Conservation (phyloP, 495 filamentous ascomycete species). For the Aspergillus haitiensis region DNA sequence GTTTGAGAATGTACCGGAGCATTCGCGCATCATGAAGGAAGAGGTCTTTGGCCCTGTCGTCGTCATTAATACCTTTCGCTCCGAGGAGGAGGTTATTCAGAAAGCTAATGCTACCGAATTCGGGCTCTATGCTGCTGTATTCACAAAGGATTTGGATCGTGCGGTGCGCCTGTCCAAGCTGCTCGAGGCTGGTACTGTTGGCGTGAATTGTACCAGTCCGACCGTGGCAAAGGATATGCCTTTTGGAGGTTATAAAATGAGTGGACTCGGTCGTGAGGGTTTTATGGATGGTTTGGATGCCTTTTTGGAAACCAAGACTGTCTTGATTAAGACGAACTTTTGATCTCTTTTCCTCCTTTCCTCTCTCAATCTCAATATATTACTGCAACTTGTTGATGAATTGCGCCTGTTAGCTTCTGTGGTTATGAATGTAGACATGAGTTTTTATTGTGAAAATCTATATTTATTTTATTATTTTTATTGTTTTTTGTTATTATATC, state of each 20-base stretch:
- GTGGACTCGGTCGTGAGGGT: slow-evolving; percentile 76
- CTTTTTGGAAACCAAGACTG: slow-evolving; percentile 52
- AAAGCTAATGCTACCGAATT: slow-evolving; percentile 83
- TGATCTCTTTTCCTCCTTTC: background rate
- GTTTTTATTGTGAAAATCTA: no score
- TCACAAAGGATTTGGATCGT: slow-evolving; percentile 72
- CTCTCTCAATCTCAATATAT: no score
- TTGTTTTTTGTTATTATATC: no score
- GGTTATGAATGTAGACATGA: no score
- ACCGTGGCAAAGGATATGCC: slow-evolving; percentile 62
- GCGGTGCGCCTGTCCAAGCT: slow-evolving; percentile 34
- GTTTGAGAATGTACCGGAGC: slow-evolving; percentile 65
- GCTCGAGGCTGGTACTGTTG: slow-evolving; percentile 65
- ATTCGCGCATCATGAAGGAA: slow-evolving; percentile 62
- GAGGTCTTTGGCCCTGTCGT: slow-evolving; percentile 90
- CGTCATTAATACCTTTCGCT: slow-evolving; percentile 74
- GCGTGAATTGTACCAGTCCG: slow-evolving; percentile 75
- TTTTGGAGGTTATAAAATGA: slow-evolving; percentile 91
- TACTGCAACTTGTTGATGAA: no score
- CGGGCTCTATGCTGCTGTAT: slow-evolving; percentile 78
- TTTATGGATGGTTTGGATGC: slow-evolving; percentile 46
- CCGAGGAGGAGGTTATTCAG: slow-evolving; percentile 74
- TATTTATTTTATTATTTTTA: no score
- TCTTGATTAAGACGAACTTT: slow-evolving; percentile 32
- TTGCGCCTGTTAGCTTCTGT: no score